Conservation (phyloP, 2,329 filamentous ascomycete species). For the Pseudocercospora fuligena region DNA sequence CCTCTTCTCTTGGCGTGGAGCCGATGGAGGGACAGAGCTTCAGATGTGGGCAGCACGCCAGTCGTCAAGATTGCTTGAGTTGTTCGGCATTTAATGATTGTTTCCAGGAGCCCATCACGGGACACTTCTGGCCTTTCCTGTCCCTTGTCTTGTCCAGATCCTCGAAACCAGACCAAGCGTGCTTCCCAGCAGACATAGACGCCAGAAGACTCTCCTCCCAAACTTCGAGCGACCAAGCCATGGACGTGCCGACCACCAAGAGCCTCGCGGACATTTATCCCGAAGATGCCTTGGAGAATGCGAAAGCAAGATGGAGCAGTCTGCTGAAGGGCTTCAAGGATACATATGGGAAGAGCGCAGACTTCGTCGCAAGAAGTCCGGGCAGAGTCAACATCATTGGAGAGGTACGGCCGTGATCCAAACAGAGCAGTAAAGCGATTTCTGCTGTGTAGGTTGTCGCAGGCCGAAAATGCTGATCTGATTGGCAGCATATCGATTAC, state of each 20-base stretch:
- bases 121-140: background rate
- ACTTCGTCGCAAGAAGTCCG: slow-evolving; percentile 87
- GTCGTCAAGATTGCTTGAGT: background rate
- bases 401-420: slow-evolving; percentile 58
- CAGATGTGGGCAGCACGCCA: slow-evolving; percentile 1
- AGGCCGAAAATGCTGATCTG: slow-evolving; percentile 14
- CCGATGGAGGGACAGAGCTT: slow-evolving; percentile 10
- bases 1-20: slow-evolving; percentile 1
- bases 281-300: slow-evolving; percentile 67
- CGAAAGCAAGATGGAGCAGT: slow-evolving; percentile 75
- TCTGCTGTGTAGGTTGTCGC: background rate
- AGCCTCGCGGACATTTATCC: slow-evolving; percentile 85
- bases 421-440: background rate
- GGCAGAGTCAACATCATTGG: slow-evolving; percentile 98
- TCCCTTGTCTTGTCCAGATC: background rate
- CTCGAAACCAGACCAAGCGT: background rate
- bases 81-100: slow-evolving; percentile 1
- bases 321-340: slow-evolving; percentile 73
- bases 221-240: background rate
- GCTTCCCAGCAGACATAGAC: background rate
- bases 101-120: background rate
- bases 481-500: slow-evolving; percentile 83
- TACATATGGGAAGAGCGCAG: slow-evolving; percentile 70
- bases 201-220: background rate
- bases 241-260: slow-evolving; percentile 71